Evolutionary conservation across 164 flowering plant genomes (phyloP), one percentile per base, ranked within the genome.

Genomic region (Berberis vulgaris): DNA sequence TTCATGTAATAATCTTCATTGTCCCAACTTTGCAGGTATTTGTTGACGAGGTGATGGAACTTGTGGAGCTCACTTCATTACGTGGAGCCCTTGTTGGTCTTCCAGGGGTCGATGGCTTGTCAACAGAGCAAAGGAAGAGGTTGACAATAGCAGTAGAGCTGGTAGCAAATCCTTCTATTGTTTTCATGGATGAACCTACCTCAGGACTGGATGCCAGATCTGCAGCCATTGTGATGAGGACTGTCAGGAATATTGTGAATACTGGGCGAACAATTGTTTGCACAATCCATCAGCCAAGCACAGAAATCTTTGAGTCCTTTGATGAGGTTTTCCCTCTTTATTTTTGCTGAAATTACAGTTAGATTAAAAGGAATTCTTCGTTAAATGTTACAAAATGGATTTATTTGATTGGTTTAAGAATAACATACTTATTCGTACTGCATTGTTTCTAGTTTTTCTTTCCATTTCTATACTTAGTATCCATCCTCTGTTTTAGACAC

Each of bases 151-250:
- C 99, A 39, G 92, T 91, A 65, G 99, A 95, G 72, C 82, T 95
- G 66, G 97, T 95, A 45, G 96, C 99, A 38, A 95, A 95, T 70
- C 99, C 99, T 57, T 91, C 99, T 43, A 87, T 95, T 65, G 96
- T 95, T 12, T 95, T 95, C 72, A 91, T 95, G 99, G 97, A 95
- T 75, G 99, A 95, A 75, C 99, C 98, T 58, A 95, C 99, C 4
- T 89, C 99, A 45, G 97, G 99, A 42, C 72, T 95, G 80, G 99
- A 95, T 82, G 99, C 97, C 56, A 81, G 99, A 71, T 70, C 99
- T 78, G 99, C 99, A 41, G 99, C 99, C 68, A 91, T 95, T 74
- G 97, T 95, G 42, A 95, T 95, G 99, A 85, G 99, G 79, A 91
- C 99, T 57, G 99, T 95, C 61, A 86, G 99, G 73, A 95, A 95